Evolutionary conservation across 2,329 filamentous ascomycete genomes (phyloP), one percentile per base, ranked within the genome.

Genomic region (Diaporthe velutina): DNA sequence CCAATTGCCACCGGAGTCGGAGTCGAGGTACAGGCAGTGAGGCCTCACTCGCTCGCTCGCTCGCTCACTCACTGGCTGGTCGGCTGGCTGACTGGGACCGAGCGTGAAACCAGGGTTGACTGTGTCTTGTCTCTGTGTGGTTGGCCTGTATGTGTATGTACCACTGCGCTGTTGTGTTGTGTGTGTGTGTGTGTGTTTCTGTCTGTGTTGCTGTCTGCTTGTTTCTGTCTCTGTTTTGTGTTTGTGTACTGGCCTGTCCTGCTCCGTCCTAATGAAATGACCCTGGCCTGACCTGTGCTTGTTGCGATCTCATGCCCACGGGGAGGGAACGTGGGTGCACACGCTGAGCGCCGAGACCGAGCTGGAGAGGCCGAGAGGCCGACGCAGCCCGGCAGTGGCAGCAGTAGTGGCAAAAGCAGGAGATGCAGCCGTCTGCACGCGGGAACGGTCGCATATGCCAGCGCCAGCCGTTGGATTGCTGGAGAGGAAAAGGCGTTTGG

Each of bases 261-360:
- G 25, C 19, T 13, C 60, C 28, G 45, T 28, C 30, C 42, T 25
- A 25, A n/a, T n/a, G n/a, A 35, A 35, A 13, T 2, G 35, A 5
- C 58, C 38, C n/a, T 42, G 45, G 8, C 61, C 61, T 52, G 64
- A 28, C 45, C 64, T 52, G 45, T 52, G 45, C 45, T 67, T 67
- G 45, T 33, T 67, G 30, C 54, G 35, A 54, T 40, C 64, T 40
- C 48, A 19, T 28, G 64, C 64, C 64, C 48, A 22, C 12, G 8
- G 64, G 48, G 64, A 6, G 35, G 28, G n/a, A 25, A 40, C n/a
- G 33, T 40, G 64, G 64, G 48, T 19, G 45, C 45, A 54, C 45
- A 68, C 22, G 64, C 33, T 40, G 64, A 54, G 64, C 48, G 64
- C 64, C 64, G 64, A 68, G 64, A 68, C 64, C 48, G 40, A 54